Evolutionary conservation across 2,329 filamentous ascomycete genomes (phyloP).

Genomic region (Fusarium sp.): DNA sequence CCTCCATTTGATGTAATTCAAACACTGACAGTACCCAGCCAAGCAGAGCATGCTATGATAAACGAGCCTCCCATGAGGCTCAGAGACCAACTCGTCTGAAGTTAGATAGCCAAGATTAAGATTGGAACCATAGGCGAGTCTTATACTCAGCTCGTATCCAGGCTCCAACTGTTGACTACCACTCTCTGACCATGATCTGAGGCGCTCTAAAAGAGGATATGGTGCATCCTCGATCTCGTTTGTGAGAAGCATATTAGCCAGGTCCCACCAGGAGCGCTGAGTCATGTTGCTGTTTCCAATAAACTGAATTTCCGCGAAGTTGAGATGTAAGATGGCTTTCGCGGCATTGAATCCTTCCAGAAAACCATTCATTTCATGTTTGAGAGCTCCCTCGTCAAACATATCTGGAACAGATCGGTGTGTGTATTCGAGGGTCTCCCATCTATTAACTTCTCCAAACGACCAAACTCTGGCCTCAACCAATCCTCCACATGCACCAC

Average conservation of each 20-base stretch:
- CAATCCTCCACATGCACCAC: not conserved
- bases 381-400: not conserved
- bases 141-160: not conserved
- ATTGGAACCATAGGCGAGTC: no score
- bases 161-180: not conserved
- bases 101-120: not conserved
- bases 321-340: not conserved
- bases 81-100: no score
- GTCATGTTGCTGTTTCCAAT: not conserved
- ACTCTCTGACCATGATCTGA: not conserved
- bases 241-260: not conserved
- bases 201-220: not conserved
- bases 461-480: no score
- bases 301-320: not conserved
- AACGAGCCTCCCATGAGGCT: fast-evolving
- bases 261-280: not conserved
- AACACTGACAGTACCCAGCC: not conserved
- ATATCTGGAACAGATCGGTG: conserved; percentile 9
- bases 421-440: no score
- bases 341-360: not conserved
- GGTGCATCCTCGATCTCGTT: not conserved
- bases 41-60: not conserved
- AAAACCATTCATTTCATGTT: not conserved
- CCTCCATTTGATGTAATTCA: not conserved
- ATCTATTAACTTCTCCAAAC: no score